These are phyloP conservation scores for Talinum fruticosum DNA, from an alignment of 148 eudicot species.

Conservation along the genomic window DNA sequence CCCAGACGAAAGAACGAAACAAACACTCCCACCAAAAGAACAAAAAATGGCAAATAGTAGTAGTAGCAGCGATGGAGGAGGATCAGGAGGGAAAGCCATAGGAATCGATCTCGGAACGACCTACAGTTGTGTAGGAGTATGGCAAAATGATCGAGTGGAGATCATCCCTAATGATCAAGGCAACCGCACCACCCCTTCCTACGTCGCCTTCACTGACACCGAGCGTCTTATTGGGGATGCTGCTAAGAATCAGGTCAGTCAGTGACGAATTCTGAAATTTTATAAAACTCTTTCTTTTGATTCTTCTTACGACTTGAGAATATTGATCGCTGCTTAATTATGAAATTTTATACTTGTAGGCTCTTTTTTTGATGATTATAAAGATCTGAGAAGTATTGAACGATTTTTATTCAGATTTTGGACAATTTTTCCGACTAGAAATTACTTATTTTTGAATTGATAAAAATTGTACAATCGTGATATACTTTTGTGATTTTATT, in stretches of 20 bases:
- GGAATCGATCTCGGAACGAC: slow-evolving; percentile 23
- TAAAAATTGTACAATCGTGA: no score
- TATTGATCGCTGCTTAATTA: no score
- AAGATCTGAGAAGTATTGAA: no score
- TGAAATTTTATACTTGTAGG: no score
- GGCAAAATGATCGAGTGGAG: slow-evolving; percentile 22
- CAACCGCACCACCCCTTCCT: slow-evolving; percentile 22
- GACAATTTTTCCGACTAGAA: no score
- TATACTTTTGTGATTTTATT: no score
- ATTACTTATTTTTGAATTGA: no score
- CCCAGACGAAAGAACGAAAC: neutral
- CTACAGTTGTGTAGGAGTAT: slow-evolving; percentile 21
- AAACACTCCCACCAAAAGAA: neutral
- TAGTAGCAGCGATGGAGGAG: neutral
- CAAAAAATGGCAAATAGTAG: neutral
- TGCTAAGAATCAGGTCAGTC: slow-evolving; percentile 12
- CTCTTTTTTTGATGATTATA: no score
- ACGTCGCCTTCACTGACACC: slow-evolving; percentile 20
- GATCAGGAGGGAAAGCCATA: slow-evolving; percentile 17
- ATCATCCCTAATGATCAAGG: slow-evolving; percentile 24
- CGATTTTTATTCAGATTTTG: no score
- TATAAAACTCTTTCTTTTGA: no score
- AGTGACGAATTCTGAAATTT: no score
- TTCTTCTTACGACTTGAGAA: no score
- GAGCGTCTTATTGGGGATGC: slow-evolving; percentile 16